Conservation (phyloP, 768 basidiomycete species). For the Collybiopsis confluens region DNA sequence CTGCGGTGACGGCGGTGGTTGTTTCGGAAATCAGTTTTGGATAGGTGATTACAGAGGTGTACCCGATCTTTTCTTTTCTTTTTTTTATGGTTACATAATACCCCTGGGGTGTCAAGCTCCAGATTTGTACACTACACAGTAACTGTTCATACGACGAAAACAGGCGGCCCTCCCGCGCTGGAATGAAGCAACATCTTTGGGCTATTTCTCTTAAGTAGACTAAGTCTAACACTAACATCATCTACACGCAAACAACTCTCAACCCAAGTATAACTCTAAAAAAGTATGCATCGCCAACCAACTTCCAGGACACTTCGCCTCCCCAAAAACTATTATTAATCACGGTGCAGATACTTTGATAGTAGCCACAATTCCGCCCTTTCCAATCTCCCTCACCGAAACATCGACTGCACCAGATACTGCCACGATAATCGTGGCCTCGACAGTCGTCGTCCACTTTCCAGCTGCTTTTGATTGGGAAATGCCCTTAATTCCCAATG, state of each 20-base stretch:
- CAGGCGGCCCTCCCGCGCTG: too few species aligned
- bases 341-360: conserved; percentile 2
- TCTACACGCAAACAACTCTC: background rate
- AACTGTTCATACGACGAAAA: too few species aligned
- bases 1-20: too few species aligned
- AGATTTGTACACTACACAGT: too few species aligned
- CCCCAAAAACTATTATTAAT: background rate
- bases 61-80: too few species aligned
- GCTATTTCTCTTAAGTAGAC: background rate
- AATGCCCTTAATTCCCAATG: conserved; percentile 35
- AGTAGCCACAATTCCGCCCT: conserved; percentile 12
- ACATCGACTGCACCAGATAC: conserved; percentile 31
- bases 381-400: conserved; percentile 32
- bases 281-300: background rate
- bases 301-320: too few species aligned
- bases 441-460: conserved; percentile 47
- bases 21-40: too few species aligned
- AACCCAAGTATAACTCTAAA: background rate
- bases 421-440: conserved; percentile 35
- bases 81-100: too few species aligned
- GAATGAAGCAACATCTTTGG: too few species aligned
- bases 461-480: conserved; percentile 37
- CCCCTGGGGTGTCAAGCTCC: too few species aligned
- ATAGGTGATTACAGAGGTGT: too few species aligned
- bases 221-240: background rate